Conservation (phyloP, 352 stramenopile species). For the Globisporangium recalcitrans region DNA sequence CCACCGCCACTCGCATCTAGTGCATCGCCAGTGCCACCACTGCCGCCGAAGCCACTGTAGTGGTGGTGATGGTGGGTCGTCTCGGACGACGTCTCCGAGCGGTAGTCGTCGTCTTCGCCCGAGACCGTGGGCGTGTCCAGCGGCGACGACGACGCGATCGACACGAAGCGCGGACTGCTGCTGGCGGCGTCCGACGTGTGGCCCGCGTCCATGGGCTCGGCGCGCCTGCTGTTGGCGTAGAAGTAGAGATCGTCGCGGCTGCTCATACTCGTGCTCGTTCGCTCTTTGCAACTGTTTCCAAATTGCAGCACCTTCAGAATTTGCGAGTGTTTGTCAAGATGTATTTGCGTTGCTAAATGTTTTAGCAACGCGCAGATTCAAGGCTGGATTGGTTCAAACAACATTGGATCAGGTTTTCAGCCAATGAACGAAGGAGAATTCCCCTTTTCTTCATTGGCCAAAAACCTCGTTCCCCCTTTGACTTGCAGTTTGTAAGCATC, state of each 20-base stretch:
- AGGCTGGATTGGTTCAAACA: not conserved
- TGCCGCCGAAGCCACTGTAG: not conserved
- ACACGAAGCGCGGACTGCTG: not conserved
- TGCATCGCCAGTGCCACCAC: not conserved
- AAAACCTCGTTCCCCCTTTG: no score
- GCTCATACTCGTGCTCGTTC: not conserved
- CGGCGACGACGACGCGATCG: conserved; percentile 29
- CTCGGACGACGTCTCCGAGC: conserved; percentile 72
- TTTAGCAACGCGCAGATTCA: no score
- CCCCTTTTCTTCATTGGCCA: not conserved
- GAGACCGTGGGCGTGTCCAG: conserved; percentile 47
- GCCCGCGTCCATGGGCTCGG: not conserved
- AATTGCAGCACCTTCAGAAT: not conserved
- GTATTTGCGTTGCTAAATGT: no score
- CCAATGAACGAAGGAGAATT: not conserved
- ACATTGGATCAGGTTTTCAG: no score
- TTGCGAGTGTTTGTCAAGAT: no score
- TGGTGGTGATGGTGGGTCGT: conserved; percentile 27
- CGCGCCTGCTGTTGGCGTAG: not conserved
- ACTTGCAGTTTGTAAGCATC: no score
- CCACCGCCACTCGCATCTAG: not conserved
- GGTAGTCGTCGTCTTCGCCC: conserved; percentile 73
- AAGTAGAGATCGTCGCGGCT: not conserved
- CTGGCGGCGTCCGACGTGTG: conserved; percentile 1
- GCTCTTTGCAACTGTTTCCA: not conserved